phyloP scores from a whole-genome alignment of 345 rosid species.

The Eucalyptus viminalis region DNA sequence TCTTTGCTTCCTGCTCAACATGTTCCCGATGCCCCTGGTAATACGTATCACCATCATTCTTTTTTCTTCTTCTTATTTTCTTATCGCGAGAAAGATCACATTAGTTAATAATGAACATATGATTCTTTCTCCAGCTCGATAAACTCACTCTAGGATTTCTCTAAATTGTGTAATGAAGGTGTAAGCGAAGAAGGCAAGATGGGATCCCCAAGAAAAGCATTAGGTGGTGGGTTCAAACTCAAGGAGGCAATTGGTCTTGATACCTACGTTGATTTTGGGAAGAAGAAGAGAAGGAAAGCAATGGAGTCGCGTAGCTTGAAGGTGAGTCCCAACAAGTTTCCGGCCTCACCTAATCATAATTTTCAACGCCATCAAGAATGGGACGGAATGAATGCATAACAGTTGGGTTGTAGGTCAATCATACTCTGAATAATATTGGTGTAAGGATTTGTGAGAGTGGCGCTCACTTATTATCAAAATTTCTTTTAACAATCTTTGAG shows the following conservation, averaged over 20 bases:
- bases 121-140: background rate
- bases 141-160: background rate
- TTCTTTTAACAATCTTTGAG: too few species aligned
- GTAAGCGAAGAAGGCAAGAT: background rate
- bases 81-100: too few species aligned
- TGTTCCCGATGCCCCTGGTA: background rate
- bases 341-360: background rate
- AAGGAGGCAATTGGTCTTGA: background rate
- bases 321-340: accelerated
- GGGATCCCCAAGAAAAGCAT: background rate
- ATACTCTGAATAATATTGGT: background rate
- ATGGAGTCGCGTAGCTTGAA: background rate
- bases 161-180: background rate
- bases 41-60: background rate
- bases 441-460: background rate
- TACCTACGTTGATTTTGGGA: background rate
- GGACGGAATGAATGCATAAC: too few species aligned
- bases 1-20: background rate
- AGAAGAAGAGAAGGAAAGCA: background rate
- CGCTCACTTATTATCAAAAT: background rate
- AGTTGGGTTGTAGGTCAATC: background rate
- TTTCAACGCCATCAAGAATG: too few species aligned
- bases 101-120: background rate
- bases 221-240: background rate
- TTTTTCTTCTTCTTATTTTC: too few species aligned